These are phyloP conservation scores for Pseudozyma thailandica DNA, from an alignment of 1,284 basidiomycete species.

Conservation along the genomic window DNA sequence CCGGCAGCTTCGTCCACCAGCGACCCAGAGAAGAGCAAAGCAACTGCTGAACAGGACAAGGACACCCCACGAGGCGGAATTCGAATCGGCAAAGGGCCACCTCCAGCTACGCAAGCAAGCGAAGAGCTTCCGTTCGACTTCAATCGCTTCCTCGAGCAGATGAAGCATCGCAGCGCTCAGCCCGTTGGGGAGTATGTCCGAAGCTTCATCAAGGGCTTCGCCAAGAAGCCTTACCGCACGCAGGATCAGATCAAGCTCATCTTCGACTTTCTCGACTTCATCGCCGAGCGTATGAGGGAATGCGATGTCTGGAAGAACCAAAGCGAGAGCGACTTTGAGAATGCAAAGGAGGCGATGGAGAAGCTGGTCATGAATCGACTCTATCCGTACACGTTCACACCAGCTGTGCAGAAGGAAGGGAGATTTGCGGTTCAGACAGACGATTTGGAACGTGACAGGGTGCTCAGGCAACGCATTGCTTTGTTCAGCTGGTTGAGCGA, in stretches of 20 bases:
- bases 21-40: constrained; percentile 1
- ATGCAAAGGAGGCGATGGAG: constrained; percentile 98
- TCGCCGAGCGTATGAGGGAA: constrained; percentile 62
- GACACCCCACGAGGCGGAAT: constrained; percentile 25
- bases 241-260: constrained; percentile 67
- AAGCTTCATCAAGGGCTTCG: constrained; percentile 66
- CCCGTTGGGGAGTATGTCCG: constrained; percentile 66
- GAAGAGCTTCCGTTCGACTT: constrained; percentile 66
- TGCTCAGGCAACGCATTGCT: constrained; percentile 87
- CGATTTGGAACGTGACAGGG: constrained; percentile 91
- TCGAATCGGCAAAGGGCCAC: constrained; percentile 58
- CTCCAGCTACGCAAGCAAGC: constrained; percentile 47
- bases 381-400: constrained; percentile 72
- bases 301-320: constrained; percentile 58
- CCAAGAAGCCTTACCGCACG: constrained; percentile 66
- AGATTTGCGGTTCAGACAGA: constrained; percentile 75
- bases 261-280: constrained; percentile 68
- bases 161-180: constrained; percentile 63
- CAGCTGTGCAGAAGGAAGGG: constrained; percentile 64
- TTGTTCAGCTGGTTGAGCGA: constrained; percentile 91
- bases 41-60: constrained; percentile 1
- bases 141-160: constrained; percentile 67
- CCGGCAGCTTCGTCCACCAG: neutral
- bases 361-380: constrained; percentile 98
- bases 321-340: constrained; percentile 87